Percentiles rank a stretch among this genome's conserved stretches.
Evolutionary conservation across 495 filamentous ascomycete genomes (phyloP).

Genomic region (Tuber borchii): DNA sequence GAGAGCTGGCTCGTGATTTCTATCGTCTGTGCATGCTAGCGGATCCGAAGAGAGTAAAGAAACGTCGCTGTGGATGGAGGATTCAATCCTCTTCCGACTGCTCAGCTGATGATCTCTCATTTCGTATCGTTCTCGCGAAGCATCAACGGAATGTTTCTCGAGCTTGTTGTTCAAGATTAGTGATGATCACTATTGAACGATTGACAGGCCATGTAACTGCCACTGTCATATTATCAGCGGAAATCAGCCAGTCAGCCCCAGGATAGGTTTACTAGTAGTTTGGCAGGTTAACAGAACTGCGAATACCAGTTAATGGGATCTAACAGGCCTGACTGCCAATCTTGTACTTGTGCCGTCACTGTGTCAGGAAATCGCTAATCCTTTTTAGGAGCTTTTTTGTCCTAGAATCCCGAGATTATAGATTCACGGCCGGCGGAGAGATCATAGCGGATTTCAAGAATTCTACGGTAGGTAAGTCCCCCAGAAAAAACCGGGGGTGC

Average conservation of each 20-base stretch:
- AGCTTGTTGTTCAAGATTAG: too few species aligned
- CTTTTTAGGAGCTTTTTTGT: too few species aligned
- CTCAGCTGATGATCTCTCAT: neutral
- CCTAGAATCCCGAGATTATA: neutral
- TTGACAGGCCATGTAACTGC: neutral
- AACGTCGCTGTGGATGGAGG: neutral
- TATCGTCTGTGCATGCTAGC: neutral
- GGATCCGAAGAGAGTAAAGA: neutral
- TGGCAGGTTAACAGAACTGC: too few species aligned
- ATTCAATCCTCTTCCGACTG: neutral
- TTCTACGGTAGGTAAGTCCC: neutral
- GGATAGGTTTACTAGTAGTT: neutral
- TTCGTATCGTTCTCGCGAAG: too few species aligned
- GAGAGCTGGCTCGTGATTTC: neutral
- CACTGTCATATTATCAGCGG: neutral
- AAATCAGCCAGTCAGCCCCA: neutral
- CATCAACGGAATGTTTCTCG: neutral
- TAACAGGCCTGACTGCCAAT: too few species aligned
- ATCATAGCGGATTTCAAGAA: neutral
- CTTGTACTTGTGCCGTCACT: too few species aligned
- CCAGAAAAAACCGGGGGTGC: too few species aligned
- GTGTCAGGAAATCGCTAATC: too few species aligned
- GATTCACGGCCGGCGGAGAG: too few species aligned
- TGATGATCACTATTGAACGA: neutral
- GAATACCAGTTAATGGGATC: too few species aligned